A percentile compares a stretch with the other conserved stretches of the same genome.
These are phyloP conservation scores for Cytospora chrysosperma DNA, from an alignment of 2,329 filamentous ascomycete genomes.

Conservation along the genomic window DNA sequence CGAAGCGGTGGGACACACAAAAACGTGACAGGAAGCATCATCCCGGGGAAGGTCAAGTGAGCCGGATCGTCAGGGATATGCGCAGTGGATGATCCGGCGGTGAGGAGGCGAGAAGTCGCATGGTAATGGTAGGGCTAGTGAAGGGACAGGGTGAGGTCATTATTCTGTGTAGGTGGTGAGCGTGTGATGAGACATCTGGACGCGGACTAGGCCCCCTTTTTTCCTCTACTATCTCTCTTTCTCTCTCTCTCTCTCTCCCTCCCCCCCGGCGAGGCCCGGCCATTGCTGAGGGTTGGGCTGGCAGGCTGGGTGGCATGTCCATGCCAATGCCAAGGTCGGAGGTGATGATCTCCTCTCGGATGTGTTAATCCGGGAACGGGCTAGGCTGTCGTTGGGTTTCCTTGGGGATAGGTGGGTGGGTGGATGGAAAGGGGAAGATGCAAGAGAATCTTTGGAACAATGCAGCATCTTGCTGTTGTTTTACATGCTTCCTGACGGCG, in stretches of 20 bases:
- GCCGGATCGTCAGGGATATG: constrained; percentile 7
- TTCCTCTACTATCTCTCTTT: no score
- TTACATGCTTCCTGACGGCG: background rate
- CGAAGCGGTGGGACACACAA: background rate
- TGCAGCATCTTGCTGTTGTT: background rate
- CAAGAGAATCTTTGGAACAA: background rate
- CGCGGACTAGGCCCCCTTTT: no score
- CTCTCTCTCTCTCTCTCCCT: no score
- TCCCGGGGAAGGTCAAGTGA: constrained; percentile 3
- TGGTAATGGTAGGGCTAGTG: no score
- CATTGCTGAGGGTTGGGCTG: no score
- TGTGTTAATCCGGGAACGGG: background rate
- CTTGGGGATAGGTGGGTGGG: no score
- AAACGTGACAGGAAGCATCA: constrained; percentile 13
- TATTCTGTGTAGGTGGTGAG: no score
- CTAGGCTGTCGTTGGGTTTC: no score
- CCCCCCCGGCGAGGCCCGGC: no score
- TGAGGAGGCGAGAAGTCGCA: background rate
- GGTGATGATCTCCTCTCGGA: background rate
- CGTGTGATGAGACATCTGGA: no score
- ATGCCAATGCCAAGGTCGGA: background rate
- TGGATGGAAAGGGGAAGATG: background rate
- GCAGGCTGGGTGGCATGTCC: no score
- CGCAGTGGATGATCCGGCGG: constrained; percentile 3
- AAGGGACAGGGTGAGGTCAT: no score